A percentile compares a stretch with the other conserved stretches of the same genome.
phyloP scores from a whole-genome alignment of 1,284 basidiomycete genomes.

The Microbotryum violaceum region DNA sequence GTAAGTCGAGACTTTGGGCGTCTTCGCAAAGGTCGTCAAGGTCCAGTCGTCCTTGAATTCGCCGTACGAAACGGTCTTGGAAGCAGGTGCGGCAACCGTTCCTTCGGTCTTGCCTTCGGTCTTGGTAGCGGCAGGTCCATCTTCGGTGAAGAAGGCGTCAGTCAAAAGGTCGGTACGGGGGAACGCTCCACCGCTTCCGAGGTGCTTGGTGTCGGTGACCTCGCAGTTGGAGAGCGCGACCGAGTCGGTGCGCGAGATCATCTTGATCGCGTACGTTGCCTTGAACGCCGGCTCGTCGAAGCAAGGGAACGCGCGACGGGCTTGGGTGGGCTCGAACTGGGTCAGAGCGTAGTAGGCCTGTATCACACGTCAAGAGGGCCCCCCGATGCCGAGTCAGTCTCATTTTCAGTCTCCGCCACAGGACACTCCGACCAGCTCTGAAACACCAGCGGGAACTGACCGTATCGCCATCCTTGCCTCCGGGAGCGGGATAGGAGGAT shows the following conservation, averaged over 20 bases:
- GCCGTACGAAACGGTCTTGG: too few relatives aligned
- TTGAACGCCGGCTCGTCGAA: conserved; percentile 95
- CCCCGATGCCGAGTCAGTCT: conserved; percentile 43
- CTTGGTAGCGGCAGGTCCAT: conserved; percentile 7
- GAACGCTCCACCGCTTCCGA: conserved; percentile 30
- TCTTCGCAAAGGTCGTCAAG: conserved; percentile 38
- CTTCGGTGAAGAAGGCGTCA: background rate
- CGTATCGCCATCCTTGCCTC: conserved; percentile 55
- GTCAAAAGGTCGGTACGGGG: background rate
- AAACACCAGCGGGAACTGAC: conserved; percentile 48
- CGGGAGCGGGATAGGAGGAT: conserved; percentile 28
- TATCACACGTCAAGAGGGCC: conserved; percentile 50
- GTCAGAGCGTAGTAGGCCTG: conserved; percentile 37
- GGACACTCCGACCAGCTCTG: conserved; percentile 35
- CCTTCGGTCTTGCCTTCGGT: conserved; percentile 42
- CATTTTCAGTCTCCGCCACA: conserved; percentile 12
- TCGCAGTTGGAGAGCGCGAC: conserved; percentile 74
- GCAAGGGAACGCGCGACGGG: conserved; percentile 42
- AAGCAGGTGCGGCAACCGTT: too few relatives aligned
- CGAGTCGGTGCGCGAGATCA: conserved; percentile 62
- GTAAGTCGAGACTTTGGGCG: conserved; percentile 71
- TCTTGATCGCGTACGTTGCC: conserved; percentile 69
- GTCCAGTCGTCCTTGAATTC: conserved; percentile 35
- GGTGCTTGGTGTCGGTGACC: conserved; percentile 53
- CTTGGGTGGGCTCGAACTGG: conserved; percentile 51